Base-by-base conservation (phyloP, 2,329 filamentous ascomycete genomes). In the Paracorniculantispora psalliotae region DNA sequence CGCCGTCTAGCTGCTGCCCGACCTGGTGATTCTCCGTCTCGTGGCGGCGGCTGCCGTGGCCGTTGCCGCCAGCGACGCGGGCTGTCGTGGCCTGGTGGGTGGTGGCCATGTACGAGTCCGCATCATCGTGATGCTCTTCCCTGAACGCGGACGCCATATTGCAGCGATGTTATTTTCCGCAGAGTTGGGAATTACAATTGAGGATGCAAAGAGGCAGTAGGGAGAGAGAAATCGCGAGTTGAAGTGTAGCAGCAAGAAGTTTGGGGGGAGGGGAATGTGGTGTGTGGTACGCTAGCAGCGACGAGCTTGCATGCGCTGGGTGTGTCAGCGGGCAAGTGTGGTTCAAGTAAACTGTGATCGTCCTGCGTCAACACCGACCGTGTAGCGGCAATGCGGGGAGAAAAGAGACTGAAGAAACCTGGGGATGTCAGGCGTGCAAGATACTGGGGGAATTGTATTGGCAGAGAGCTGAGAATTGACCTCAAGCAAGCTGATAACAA, bases 111-210 rank as follows among this genome's bases (percentile, higher is more conserved):
- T 47, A 46, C 43, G 41, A 56, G 25, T 53, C 50, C 30, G 25
- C 47, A 48, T 43, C 25, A 33, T 56, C 53, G 21, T 56, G 28
- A 37, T 58, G 56, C 37, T 43, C 56, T 52, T 50, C 46, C 39
- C 26, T 51, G 30, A 56, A 56, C 15, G 56, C 56, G 47, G 56
- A 58, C 37, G 56, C 56, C 56, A 58, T 58, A 21, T 35, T 55
- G 52, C 44, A 55, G 25, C n/a, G 41, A 55, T 39, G 52, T 25
- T 44, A 39, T 33, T 55, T 46, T 39, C 26, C 52, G 39, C 52
- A 26, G 15, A 9, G 5, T 33, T 35, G 19, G 26, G 25, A 53
- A 12, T 8, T 10, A 17, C 35, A 43, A 53, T 53, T 43, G 35
- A 43, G 37, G 50, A 53, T 53, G 50, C 25, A 43, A 30, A n/a